These are phyloP conservation scores for Pythium myriotylum DNA, from an alignment of 352 stramenopile species.

Conservation along the genomic window DNA sequence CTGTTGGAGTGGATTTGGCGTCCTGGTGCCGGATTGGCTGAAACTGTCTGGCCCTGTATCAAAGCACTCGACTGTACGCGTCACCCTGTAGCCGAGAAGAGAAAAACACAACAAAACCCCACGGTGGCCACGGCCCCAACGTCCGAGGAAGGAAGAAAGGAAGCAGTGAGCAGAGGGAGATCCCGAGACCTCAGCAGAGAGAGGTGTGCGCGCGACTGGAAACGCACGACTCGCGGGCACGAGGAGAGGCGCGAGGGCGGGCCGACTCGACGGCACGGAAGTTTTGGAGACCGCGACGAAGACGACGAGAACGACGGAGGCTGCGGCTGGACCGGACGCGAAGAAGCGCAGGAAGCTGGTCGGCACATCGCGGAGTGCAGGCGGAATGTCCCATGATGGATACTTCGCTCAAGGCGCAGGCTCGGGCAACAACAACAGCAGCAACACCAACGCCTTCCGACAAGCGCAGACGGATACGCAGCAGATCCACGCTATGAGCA, in stretches of 20 bases:
- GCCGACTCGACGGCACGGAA: conserved; percentile 1
- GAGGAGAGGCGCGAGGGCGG: background rate
- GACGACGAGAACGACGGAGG: conserved; percentile 26
- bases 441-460: conserved; percentile 5
- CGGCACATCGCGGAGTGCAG: conserved; percentile 12
- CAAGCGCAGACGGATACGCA: conserved; percentile 22
- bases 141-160: conserved; percentile 9
- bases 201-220: background rate
- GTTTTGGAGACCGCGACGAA: conserved; percentile 11
- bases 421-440: conserved; percentile 13
- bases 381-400: conserved; percentile 36
- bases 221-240: too few species aligned
- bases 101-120: conserved; percentile 21
- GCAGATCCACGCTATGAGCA: conserved; percentile 22
- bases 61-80: conserved; percentile 1
- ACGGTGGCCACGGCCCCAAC: conserved; percentile 1
- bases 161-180: conserved; percentile 8
- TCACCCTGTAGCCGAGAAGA: conserved; percentile 6
- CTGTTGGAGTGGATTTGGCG: background rate
- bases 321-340: conserved; percentile 20
- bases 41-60: conserved; percentile 5
- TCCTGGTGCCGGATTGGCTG: conserved; percentile 2
- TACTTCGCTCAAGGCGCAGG: conserved; percentile 26
- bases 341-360: conserved; percentile 31
- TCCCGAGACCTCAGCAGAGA: background rate